A percentile compares a stretch with the other conserved stretches of the same genome.
phyloP scores from a whole-genome alignment of 768 basidiomycete genomes.

The Phlebiopsis flavidoalba region DNA sequence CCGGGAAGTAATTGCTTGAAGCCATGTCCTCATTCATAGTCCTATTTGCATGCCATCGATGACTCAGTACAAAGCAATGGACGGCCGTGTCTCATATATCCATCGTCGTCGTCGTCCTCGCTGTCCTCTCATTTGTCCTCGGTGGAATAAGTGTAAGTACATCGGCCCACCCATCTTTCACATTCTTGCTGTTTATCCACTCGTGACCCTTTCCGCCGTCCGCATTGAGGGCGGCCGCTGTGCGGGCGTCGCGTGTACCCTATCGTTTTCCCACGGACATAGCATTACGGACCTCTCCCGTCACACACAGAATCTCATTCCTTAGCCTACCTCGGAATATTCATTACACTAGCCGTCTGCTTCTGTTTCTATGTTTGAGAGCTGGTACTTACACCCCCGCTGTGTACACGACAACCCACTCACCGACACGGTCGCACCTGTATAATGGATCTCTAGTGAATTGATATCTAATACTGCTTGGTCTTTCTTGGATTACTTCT shows the following conservation, averaged over 20 bases:
- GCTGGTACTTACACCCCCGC: too few species aligned
- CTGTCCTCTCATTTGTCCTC: not conserved
- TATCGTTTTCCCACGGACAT: conserved; percentile 1
- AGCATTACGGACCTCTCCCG: not conserved
- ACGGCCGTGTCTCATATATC: not conserved
- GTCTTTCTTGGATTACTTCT: too few species aligned
- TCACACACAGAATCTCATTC: not conserved
- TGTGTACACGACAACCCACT: not conserved
- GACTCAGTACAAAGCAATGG: too few species aligned
- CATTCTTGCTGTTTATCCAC: not conserved
- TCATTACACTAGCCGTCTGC: not conserved
- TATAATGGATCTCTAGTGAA: not conserved
- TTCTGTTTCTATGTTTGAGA: not conserved
- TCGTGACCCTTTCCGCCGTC: not conserved
- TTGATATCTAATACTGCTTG: not conserved
- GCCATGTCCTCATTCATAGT: too few species aligned
- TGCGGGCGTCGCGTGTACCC: conserved; percentile 6
- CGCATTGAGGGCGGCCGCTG: not conserved
- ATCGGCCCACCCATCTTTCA: not conserved
- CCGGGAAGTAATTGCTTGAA: too few species aligned
- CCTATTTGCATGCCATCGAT: not conserved
- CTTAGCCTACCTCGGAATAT: not conserved
- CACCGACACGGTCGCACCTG: not conserved
- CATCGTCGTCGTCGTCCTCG: not conserved
- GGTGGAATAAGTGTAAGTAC: too few species aligned